Evolutionary conservation across 768 basidiomycete species (phyloP).

Genomic region (Tephrocybe rancida): DNA sequence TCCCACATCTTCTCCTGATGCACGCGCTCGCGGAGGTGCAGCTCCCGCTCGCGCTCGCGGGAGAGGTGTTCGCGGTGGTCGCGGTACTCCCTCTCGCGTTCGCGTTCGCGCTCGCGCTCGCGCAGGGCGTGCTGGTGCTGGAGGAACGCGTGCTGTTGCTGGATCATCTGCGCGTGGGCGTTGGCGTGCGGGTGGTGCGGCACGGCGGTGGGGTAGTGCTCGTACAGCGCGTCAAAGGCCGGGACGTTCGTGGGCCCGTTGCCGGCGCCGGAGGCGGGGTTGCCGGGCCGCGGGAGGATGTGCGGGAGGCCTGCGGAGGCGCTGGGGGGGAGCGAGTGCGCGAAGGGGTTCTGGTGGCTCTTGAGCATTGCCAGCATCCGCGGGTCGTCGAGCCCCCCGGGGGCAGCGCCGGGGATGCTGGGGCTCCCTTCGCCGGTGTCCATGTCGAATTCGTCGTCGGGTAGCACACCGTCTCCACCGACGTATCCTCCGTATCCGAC

Average conservation of each 20-base stretch:
- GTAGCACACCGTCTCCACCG: conserved; percentile 18
- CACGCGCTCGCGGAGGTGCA: not conserved
- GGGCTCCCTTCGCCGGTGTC: conserved; percentile 11
- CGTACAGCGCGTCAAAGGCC: conserved; percentile 22
- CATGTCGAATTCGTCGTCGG: conserved; percentile 21
- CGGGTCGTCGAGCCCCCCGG: conserved; percentile 34
- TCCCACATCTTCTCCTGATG: conserved; percentile 31
- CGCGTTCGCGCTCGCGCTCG: conserved; percentile 5
- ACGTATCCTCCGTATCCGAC: conserved; percentile 24
- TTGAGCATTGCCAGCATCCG: conserved; percentile 24
- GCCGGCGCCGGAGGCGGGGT: not conserved
- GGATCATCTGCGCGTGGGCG: conserved; percentile 8
- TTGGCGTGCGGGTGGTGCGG: conserved; percentile 19
- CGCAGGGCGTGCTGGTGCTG: conserved; percentile 10
- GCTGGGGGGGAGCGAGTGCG: conserved; percentile 10
- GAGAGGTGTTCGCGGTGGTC: conserved; percentile 7
- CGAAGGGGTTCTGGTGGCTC: conserved; percentile 18
- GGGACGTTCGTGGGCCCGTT: conserved; percentile 21
- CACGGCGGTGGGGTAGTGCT: conserved; percentile 11
- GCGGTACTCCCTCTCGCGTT: conserved; percentile 7
- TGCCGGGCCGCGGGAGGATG: conserved; percentile 17
- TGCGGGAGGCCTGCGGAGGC: conserved; percentile 14
- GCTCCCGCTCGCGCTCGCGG: conserved; percentile 8
- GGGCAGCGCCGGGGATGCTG: not conserved
- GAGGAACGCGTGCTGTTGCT: conserved; percentile 17